A percentile compares a stretch with the other conserved stretches of the same genome.
Conservation (phyloP, 306 rosid genomes). For the Vigna reflexopilosa region DNA sequence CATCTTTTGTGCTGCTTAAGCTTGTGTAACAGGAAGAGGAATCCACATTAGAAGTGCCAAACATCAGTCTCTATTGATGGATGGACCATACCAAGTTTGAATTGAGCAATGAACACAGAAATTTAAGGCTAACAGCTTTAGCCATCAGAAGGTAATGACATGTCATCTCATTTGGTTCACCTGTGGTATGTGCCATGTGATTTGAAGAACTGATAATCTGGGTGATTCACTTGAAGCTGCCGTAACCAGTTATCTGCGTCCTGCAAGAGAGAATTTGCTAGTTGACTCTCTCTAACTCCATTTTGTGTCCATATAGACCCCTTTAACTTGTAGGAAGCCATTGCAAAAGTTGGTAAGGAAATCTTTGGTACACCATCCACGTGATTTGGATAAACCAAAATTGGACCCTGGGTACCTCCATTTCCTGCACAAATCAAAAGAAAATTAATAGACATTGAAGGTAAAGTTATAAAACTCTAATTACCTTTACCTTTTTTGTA, state of each 20-base stretch:
- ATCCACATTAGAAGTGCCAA: slow-evolving; percentile 39
- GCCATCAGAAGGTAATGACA: slow-evolving; percentile 40
- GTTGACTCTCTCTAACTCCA: slow-evolving; percentile 59
- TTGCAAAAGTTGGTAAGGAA: slow-evolving; percentile 66
- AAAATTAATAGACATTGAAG: background rate
- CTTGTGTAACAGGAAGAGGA: slow-evolving; percentile 36
- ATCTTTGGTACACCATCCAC: slow-evolving; percentile 64
- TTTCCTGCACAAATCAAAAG: slow-evolving; percentile 52
- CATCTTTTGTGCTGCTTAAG: slow-evolving; percentile 34
- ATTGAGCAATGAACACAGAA: slow-evolving; percentile 38
- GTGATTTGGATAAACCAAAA: slow-evolving; percentile 62
- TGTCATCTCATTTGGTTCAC: slow-evolving; percentile 49
- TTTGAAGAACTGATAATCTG: slow-evolving; percentile 81
- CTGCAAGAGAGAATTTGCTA: slow-evolving; percentile 65
- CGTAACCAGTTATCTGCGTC: slow-evolving; percentile 82
- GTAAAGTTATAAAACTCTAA: background rate
- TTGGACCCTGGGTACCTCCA: slow-evolving; percentile 59
- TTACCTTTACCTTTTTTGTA: background rate
- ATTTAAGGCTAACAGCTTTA: slow-evolving; percentile 46
- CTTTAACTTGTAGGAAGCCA: slow-evolving; percentile 85
- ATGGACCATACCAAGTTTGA: slow-evolving; percentile 35
- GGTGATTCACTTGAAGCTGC: slow-evolving; percentile 75
- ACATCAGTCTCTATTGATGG: slow-evolving; percentile 39
- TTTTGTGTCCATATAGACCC: slow-evolving; percentile 72
- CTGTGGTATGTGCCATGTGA: slow-evolving; percentile 62